Conservation (phyloP, 768 basidiomycete species). For the Leccinellum rugosiceps region DNA sequence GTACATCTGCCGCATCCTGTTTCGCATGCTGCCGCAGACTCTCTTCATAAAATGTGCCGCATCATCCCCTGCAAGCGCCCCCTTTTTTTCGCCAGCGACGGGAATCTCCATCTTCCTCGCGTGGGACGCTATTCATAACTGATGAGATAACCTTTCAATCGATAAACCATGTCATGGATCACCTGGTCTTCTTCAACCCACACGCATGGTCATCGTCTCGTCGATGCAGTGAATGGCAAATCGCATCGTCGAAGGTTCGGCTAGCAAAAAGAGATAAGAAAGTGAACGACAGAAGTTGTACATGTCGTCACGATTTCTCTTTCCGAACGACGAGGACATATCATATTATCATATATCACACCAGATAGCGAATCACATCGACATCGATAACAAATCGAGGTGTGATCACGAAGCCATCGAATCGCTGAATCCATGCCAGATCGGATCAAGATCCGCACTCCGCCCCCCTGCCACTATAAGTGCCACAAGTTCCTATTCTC, state of each 20-base stretch:
- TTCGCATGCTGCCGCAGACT: slow-evolving; percentile 11
- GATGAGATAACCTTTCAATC: slow-evolving; percentile 22
- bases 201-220: not conserved
- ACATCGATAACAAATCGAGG: slow-evolving; percentile 31
- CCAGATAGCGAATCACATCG: slow-evolving; percentile 18
- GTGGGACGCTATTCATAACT: slow-evolving; percentile 17
- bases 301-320: slow-evolving; percentile 1
- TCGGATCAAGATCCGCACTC: slow-evolving; percentile 79
- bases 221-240: slow-evolving; percentile 1
- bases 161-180: slow-evolving; percentile 15
- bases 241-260: not conserved
- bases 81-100: slow-evolving; percentile 2
- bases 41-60: slow-evolving; percentile 10
- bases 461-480: slow-evolving; percentile 48
- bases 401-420: slow-evolving; percentile 13
- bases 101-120: slow-evolving; percentile 14
- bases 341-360: slow-evolving; percentile 11
- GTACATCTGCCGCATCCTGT: not conserved
- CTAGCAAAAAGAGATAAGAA: too few relatives aligned
- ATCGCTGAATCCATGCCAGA: slow-evolving; percentile 22
- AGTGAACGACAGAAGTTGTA: not conserved
- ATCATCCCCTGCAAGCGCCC: not conserved
- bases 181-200: not conserved
- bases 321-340: slow-evolving; percentile 12
- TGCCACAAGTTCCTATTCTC: slow-evolving; percentile 24